These are phyloP conservation scores for Uromyces viciae-fabae DNA, from an alignment of 1,284 basidiomycete genomes.

Conservation along the genomic window DNA sequence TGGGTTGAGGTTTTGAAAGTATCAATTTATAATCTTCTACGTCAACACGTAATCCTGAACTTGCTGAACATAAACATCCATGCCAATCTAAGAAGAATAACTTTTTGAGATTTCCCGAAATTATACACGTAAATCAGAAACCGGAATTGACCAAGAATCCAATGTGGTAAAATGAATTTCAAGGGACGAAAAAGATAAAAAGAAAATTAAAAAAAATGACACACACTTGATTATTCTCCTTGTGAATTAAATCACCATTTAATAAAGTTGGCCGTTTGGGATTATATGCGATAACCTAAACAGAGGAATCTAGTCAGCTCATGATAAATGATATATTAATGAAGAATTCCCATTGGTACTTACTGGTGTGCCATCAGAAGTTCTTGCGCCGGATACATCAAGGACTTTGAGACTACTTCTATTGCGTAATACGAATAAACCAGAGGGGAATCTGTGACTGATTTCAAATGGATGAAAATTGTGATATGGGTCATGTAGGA, in stretches of 20 bases:
- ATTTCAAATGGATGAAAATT: constrained; percentile 16
- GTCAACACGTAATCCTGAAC: constrained; percentile 9
- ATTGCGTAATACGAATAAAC: constrained; percentile 33
- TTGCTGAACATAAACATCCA: constrained; percentile 35
- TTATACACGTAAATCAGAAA: background rate
- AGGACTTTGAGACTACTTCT: constrained; percentile 15
- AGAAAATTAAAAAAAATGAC: background rate
- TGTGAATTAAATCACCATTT: constrained; percentile 31
- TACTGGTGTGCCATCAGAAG: constrained; percentile 6
- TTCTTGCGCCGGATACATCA: constrained; percentile 20
- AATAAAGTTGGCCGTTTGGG: constrained; percentile 22
- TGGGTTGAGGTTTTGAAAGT: constrained; percentile 46
- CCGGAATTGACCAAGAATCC: background rate
- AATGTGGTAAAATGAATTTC: background rate
- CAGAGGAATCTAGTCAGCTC: background rate
- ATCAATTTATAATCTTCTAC: constrained; percentile 41
- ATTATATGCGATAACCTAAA: constrained; percentile 26
- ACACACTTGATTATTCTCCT: constrained; percentile 36
- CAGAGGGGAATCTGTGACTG: constrained; percentile 13
- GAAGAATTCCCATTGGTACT: background rate
- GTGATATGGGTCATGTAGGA: background rate
- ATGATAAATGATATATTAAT: background rate
- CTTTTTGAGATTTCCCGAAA: background rate
- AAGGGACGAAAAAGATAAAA: no score
- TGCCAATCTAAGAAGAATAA: constrained; percentile 44